These are phyloP conservation scores for Tilletia caries DNA, from an alignment of 1,284 basidiomycete genomes.

Conservation along the genomic window DNA sequence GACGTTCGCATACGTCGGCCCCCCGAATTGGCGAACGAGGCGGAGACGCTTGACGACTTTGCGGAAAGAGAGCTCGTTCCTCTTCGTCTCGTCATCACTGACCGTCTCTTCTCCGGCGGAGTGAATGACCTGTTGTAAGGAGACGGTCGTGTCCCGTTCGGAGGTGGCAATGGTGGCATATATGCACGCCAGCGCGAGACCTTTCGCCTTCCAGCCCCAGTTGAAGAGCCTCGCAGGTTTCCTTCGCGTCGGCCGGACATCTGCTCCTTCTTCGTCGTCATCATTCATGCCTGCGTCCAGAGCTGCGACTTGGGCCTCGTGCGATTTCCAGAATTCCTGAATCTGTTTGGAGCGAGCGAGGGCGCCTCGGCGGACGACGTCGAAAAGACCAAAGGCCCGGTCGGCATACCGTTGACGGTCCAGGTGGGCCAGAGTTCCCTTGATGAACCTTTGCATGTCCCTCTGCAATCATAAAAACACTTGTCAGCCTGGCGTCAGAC, in stretches of 20 bases:
- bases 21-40: not conserved
- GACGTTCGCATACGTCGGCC: not conserved
- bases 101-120: not conserved
- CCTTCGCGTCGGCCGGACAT: not conserved
- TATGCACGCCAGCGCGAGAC: not conserved
- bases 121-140: not conserved
- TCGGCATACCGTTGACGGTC: not conserved
- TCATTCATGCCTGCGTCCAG: not conserved
- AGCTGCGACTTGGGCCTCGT: not conserved
- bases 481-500: not conserved
- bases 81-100: too few species aligned
- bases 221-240: not conserved
- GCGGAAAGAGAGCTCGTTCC: not conserved
- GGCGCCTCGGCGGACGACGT: not conserved
- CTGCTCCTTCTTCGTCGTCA: not conserved
- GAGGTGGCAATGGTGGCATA: conserved; percentile 1
- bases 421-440: not conserved
- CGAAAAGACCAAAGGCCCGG: conserved; percentile 13
- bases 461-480: not conserved
- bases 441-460: not conserved
- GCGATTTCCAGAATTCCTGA: not conserved
- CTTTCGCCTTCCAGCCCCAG: not conserved
- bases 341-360: not conserved
- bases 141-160: not conserved
- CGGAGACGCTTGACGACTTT: conserved; percentile 5